Base-by-base conservation (phyloP, 345 rosid genomes). In the Linum trigynum region DNA sequence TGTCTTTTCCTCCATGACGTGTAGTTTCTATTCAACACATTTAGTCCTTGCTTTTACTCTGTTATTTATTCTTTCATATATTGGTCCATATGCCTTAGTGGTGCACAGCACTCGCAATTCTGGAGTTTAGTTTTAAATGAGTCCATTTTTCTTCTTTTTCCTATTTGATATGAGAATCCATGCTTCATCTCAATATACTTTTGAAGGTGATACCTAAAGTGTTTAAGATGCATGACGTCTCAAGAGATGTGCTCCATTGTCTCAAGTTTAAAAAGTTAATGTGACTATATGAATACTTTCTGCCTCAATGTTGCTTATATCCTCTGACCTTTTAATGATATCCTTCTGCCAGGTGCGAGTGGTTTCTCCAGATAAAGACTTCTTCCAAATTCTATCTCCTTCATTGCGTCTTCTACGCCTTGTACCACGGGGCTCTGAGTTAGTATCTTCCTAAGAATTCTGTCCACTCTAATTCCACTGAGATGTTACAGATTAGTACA, bases 361-460 rank as follows among this genome's bases (percentile, higher is more conserved):
- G 64, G 96, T 94, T 74, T 94, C 99, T 61, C 99, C 99, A 0
- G 99, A 94, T 80, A 94, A 90, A 80, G 99, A 94, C 77, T 94
- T 94, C 75, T 94, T 94, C 73, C 97, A 94, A 83, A 90, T 94
- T 79, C 83, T 94, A 53, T 88, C 89, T 63, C 99, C 99, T 65
- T 82, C 96, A 2, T 80, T 94, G 59, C 96, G 99, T 53, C 99
- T 94, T 77, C 82, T 94, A 69, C 84, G 97, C 61, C 79, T 90
- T 65, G 88, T 96, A 65, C 84, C 96, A 23, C 97, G 97, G n/a
- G 98, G 99, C 62, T 53, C 80, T 63, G 95, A 84, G 97, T 94
- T 70, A 83, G 91, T 83, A 79, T 50, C 65, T 63, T 7, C 51
- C 39, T 17, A 51, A n/a, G 53, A 48, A 48, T 48, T 15, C 14